Evolutionary conservation across 768 basidiomycete genomes (phyloP).

Genomic region (Amanita molliuscula): DNA sequence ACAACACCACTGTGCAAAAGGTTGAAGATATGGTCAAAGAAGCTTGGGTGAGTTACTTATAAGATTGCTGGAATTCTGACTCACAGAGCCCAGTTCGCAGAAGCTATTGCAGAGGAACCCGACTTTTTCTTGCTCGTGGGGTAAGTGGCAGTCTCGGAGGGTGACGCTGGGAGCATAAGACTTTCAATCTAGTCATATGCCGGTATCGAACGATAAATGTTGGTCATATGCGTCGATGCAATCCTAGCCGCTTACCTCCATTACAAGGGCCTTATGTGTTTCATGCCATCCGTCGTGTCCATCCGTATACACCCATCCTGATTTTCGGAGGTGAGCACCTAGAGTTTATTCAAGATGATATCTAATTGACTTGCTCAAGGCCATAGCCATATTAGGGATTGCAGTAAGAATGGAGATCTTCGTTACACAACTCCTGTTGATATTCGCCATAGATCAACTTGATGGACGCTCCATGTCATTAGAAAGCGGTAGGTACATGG

Average conservation of each 20-base stretch:
- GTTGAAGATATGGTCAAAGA: conserved; percentile 74
- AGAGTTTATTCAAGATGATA: neutral
- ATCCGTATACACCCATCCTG: conserved; percentile 67
- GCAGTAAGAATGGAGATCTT: conserved; percentile 30
- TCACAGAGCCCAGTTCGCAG: conserved; percentile 42
- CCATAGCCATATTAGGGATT: conserved; percentile 75
- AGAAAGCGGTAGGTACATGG: conserved; percentile 86
- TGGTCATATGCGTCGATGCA: neutral
- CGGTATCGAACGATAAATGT: conserved; percentile 62
- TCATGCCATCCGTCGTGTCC: conserved; percentile 61
- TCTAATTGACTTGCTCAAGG: conserved; percentile 21
- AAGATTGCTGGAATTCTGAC: neutral
- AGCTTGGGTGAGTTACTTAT: conserved; percentile 41
- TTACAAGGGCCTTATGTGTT: conserved; percentile 59
- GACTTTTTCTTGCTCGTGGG: conserved; percentile 74
- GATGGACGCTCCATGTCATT: conserved; percentile 72
- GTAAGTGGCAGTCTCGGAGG: conserved; percentile 21
- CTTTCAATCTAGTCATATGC: conserved; percentile 61
- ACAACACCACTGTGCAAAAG: conserved; percentile 65
- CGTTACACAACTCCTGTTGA: neutral
- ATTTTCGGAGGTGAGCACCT: conserved; percentile 58
- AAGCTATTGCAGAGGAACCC: conserved; percentile 72
- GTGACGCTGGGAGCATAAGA: neutral
- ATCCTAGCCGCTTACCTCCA: neutral
- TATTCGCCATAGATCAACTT: conserved; percentile 35